These are phyloP conservation scores for Colletotrichum coccodes DNA, from an alignment of 2,329 filamentous ascomycete species.

Conservation along the genomic window DNA sequence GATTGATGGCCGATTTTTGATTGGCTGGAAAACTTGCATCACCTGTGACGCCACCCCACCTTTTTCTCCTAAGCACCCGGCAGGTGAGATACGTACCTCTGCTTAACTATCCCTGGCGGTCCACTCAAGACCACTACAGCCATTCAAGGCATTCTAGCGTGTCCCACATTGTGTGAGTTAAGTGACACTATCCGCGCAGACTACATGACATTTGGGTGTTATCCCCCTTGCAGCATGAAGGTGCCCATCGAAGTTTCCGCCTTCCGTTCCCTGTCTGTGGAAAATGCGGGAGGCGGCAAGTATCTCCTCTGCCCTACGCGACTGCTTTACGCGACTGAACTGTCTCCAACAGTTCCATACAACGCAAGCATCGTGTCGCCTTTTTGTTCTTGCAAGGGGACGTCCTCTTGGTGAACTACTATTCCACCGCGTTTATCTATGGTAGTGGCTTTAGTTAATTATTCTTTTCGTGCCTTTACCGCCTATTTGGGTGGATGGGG, in stretches of 20 bases:
- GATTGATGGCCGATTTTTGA: slow-evolving; percentile 31
- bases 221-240: background rate
- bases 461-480: background rate
- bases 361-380: background rate
- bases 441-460: background rate
- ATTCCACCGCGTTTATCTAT: background rate
- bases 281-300: slow-evolving; percentile 11
- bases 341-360: background rate
- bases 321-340: background rate
- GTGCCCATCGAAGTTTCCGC: slow-evolving; percentile 11
- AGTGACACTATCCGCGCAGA: background rate
- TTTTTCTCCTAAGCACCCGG: slow-evolving; percentile 13
- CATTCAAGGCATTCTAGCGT: no score
- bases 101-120: background rate
- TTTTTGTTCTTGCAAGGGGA: background rate
- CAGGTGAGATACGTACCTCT: slow-evolving; percentile 14
- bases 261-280: background rate
- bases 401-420: no score
- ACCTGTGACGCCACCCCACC: slow-evolving; percentile 30
- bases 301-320: background rate
- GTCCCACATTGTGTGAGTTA: background rate
- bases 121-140: no score
- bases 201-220: no score
- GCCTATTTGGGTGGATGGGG: no score
- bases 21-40: slow-evolving; percentile 31